Conservation (phyloP, 345 rosid genomes). For the Eucalyptus paniculata region DNA sequence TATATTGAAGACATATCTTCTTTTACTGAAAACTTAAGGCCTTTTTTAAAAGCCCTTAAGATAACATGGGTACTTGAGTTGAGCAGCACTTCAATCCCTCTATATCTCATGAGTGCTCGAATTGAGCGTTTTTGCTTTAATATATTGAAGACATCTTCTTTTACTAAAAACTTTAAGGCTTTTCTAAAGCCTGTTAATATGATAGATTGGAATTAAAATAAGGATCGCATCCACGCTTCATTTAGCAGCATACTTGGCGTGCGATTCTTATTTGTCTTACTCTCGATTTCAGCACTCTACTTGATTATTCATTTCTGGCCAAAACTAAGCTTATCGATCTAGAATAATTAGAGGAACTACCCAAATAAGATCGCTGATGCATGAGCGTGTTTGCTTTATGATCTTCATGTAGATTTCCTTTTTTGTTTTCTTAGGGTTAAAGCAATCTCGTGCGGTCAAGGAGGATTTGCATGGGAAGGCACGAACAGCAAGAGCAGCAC, state of each 20-base stretch:
- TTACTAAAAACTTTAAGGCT: background rate
- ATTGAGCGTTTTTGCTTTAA: background rate
- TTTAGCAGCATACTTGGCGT: background rate
- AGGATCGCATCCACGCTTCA: background rate
- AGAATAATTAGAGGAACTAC: background rate
- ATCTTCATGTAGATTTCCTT: background rate
- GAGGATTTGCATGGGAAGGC: background rate
- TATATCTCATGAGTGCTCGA: background rate
- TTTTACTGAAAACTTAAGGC: background rate
- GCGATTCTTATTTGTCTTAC: background rate
- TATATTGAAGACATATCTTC: background rate
- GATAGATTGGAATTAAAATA: background rate
- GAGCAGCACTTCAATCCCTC: too few species aligned
- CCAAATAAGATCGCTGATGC: background rate
- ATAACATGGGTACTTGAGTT: too few species aligned
- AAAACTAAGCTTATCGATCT: background rate
- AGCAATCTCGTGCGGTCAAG: background rate
- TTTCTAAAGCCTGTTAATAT: background rate
- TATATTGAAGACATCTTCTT: background rate
- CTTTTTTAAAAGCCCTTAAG: too few species aligned
- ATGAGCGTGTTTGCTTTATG: background rate
- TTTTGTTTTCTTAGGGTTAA: background rate
- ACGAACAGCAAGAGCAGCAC: background rate
- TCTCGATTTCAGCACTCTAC: background rate
- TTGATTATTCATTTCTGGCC: background rate